Percentiles rank a stretch among this genome's conserved stretches.
Evolutionary conservation across 140 eudicot species (phyloP).

Genomic region (Bidens hawaiensis): DNA sequence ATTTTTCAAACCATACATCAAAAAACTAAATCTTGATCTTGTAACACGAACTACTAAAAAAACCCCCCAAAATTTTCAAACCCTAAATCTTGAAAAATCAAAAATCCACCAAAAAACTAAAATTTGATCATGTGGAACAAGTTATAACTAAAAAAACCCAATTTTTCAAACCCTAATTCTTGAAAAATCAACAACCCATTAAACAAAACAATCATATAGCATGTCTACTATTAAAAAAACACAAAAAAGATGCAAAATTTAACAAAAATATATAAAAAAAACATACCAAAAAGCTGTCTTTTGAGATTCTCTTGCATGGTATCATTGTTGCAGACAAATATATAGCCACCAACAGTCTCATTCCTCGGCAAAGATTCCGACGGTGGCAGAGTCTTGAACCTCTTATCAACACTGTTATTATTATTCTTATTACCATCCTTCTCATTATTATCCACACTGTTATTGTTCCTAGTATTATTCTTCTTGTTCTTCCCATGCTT

Average conservation of each 20-base stretch:
- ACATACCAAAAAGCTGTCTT: constrained; percentile 87
- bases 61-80: too few relatives aligned
- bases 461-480: constrained; percentile 13
- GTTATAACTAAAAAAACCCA: neutral
- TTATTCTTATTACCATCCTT: constrained; percentile 24
- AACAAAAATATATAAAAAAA: neutral
- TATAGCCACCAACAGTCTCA: constrained; percentile 93
- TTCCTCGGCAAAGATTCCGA: constrained; percentile 82
- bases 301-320: constrained; percentile 97
- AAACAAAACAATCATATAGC: neutral
- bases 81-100: neutral
- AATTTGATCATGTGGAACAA: too few relatives aligned
- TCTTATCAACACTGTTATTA: constrained; percentile 55
- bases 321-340: constrained; percentile 93
- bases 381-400: constrained; percentile 94
- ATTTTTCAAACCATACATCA: too few relatives aligned
- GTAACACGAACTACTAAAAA: too few relatives aligned
- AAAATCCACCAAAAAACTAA: too few relatives aligned
- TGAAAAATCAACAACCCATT: neutral
- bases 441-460: constrained; percentile 6
- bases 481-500: constrained; percentile 65
- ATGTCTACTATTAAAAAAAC: neutral
- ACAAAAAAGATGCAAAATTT: constrained; percentile 6
- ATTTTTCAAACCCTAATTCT: neutral
- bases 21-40: too few relatives aligned